Conservation (phyloP, 257 asterid species). For the Nicotiana benthamiana region DNA sequence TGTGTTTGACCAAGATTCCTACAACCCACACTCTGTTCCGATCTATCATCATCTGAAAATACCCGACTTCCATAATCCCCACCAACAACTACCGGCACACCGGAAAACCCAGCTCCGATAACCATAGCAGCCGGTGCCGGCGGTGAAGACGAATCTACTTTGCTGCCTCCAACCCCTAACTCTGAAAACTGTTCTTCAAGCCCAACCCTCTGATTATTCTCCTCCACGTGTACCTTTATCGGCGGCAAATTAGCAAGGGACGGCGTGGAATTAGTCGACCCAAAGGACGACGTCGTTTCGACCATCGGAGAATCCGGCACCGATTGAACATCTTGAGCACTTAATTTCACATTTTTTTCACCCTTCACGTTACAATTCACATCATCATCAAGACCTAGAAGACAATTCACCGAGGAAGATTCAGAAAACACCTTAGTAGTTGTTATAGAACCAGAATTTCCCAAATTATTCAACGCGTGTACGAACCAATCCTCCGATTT, state of each 20-base stretch:
- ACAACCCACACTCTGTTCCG: slow-evolving; percentile 56
- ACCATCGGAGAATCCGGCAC: slow-evolving; percentile 87
- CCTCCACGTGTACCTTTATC: slow-evolving; percentile 62
- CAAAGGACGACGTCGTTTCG: slow-evolving; percentile 75
- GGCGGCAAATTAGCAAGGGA: slow-evolving; percentile 67
- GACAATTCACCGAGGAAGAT: slow-evolving; percentile 64
- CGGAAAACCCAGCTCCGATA: slow-evolving; percentile 25
- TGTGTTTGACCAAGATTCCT: slow-evolving; percentile 39
- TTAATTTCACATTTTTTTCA: slow-evolving; percentile 19
- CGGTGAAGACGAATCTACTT: slow-evolving; percentile 9
- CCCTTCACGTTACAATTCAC: slow-evolving; percentile 32
- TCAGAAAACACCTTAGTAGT: slow-evolving; percentile 48
- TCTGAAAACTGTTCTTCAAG: slow-evolving; percentile 76
- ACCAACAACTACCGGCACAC: slow-evolving; percentile 45
- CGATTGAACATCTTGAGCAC: slow-evolving; percentile 51
- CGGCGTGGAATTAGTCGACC: slow-evolving; percentile 74
- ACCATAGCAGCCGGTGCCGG: slow-evolving; percentile 7
- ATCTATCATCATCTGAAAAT: slow-evolving; percentile 71
- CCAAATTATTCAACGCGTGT: slow-evolving; percentile 61
- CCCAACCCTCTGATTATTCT: slow-evolving; percentile 43
- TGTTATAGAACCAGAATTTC: slow-evolving; percentile 13
- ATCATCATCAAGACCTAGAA: slow-evolving; percentile 65
- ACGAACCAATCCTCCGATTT: slow-evolving; percentile 88
- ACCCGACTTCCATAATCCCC: slow-evolving; percentile 49
- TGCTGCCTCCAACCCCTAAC: slow-evolving; percentile 33